A percentile compares a stretch with the other conserved stretches of the same genome.
Evolutionary conservation across 106 monocot species (phyloP).

Genomic region (Allium fistulosum): DNA sequence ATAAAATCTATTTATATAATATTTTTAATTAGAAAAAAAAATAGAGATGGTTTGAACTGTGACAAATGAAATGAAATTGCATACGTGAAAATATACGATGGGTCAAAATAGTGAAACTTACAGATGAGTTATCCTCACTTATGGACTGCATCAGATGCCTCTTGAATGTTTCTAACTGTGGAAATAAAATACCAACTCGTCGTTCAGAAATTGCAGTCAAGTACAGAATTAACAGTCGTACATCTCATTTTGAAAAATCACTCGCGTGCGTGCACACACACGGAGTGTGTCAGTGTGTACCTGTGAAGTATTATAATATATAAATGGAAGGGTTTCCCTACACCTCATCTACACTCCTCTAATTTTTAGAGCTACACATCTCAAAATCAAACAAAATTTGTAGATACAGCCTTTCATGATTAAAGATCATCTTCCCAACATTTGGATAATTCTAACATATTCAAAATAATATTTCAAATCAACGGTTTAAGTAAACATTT

Average conservation of each 20-base stretch:
- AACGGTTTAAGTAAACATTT: too few relatives aligned
- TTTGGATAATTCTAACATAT: too few relatives aligned
- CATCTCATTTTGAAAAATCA: not conserved
- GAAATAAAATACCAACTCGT: not conserved
- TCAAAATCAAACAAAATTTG: too few relatives aligned
- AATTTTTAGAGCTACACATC: too few relatives aligned
- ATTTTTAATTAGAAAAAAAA: not conserved
- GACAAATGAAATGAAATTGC: not conserved
- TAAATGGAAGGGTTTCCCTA: not conserved
- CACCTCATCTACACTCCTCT: not conserved
- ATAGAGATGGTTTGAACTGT: not conserved
- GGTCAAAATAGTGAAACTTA: constrained; percentile 25
- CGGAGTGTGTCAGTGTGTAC: too few relatives aligned
- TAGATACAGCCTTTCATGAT: too few relatives aligned
- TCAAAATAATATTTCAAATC: too few relatives aligned
- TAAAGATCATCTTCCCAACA: too few relatives aligned
- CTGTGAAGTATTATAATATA: not conserved
- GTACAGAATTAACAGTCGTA: not conserved
- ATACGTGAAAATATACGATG: not conserved
- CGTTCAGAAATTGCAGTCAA: not conserved
- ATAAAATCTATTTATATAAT: not conserved
- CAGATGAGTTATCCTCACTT: constrained; percentile 70
- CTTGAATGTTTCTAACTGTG: constrained; percentile 88
- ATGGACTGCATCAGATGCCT: constrained; percentile 85
- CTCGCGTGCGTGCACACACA: not conserved